Evolutionary conservation across 306 rosid genomes (phyloP).

Genomic region (Cucumis cinereus): DNA sequence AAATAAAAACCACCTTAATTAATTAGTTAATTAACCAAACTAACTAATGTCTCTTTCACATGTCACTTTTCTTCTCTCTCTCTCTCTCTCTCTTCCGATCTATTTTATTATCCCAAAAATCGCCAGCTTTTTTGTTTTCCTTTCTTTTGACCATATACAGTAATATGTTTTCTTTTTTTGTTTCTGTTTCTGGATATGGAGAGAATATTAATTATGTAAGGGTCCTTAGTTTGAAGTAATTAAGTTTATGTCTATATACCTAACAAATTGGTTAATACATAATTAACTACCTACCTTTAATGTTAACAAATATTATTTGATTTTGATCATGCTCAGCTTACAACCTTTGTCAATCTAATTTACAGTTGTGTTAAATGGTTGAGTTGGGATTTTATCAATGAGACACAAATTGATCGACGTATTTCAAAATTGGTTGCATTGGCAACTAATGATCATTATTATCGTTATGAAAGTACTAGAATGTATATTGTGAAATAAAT

Average conservation of each 20-base stretch:
- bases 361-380: too few relatives aligned
- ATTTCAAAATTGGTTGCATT: too few relatives aligned
- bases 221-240: background rate
- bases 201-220: background rate
- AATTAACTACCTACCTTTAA: background rate
- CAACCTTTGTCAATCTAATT: too few relatives aligned
- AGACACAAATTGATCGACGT: too few relatives aligned
- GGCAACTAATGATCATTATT: too few relatives aligned
- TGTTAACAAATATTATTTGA: too few relatives aligned
- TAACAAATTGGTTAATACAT: background rate
- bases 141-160: background rate
- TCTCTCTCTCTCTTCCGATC: background rate
- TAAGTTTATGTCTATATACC: background rate
- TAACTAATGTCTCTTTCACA: background rate
- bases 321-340: too few relatives aligned
- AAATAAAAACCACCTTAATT: background rate
- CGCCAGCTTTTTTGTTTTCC: background rate
- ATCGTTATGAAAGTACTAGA: too few relatives aligned
- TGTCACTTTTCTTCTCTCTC: background rate
- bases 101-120: slow-evolving; percentile 1
- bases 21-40: too few relatives aligned
- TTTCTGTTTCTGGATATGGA: background rate
- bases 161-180: background rate
- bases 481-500: too few relatives aligned
- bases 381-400: too few relatives aligned